Base-by-base conservation (phyloP, 768 basidiomycete genomes). In the Gloeostereum incarnatum region DNA sequence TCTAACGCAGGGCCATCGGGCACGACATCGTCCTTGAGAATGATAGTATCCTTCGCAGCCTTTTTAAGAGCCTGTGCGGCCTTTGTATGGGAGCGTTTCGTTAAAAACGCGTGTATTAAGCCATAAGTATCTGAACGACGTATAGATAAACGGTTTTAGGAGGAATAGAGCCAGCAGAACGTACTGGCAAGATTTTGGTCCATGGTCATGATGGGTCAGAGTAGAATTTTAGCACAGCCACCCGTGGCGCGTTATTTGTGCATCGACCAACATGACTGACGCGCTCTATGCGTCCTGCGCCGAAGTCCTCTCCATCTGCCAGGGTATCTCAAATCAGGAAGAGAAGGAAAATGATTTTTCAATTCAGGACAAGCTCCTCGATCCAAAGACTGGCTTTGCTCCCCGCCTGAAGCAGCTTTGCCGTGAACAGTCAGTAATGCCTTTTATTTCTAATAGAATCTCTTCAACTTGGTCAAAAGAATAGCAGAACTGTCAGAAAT, bases 61-160 rank as follows among this genome's bases (percentile, higher is more conserved):
- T 80, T 84, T 61, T 75, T 85, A 35, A 90, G 62, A 1, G 81
- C 78, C 41, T 71, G 63, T 6, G 88, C 88, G 6, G 76, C 82
- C 49, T 86, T 86, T 21, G 54, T 52, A 55, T 89, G 81, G 0
- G 72, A 68, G 33, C 69, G 75, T 50, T 76, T 71, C 41, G 57
- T 63, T 25, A 92, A 66, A 59, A 91, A 92, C 6, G 74, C 62
- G 51, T 88, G 71, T 41, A 92, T 77, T 35, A 88, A 60, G 47
- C 75, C 70, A 64, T 89, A 92, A 3, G 83, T 80, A 17, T 68
- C 88, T 89, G 51, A 22, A n/a, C 8, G 26, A 27, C 8, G 14
- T 27, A 8, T 14, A 27, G 26, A 8, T 14, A 27, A n/a, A 27
- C 14, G 8, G 8, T 27, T 14, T 8, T 8, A 27, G 14, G 26